Percentiles rank a stretch among this genome's conserved stretches.
Evolutionary conservation across 2,329 filamentous ascomycete species (phyloP).

Genomic region (Talaromyces funiculosus): DNA sequence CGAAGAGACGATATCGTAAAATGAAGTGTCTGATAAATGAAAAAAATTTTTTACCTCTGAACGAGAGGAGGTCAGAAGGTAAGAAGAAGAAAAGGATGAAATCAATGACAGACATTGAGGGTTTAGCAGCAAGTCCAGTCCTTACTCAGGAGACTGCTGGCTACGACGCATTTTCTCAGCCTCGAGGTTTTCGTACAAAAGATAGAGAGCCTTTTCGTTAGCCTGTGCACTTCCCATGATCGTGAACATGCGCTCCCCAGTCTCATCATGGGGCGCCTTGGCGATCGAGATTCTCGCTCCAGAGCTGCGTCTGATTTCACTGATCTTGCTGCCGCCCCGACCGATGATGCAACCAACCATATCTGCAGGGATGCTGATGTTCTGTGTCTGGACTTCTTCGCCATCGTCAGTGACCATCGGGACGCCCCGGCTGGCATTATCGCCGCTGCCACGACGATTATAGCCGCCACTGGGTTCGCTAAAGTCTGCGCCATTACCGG

Average conservation of each 20-base stretch:
- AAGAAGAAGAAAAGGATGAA: not conserved
- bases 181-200: conserved; percentile 97
- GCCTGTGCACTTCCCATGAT: conserved; percentile 93
- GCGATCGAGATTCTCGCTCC: conserved; percentile 96
- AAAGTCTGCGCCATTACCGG: conserved; percentile 95
- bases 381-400: conserved; percentile 92
- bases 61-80: not conserved
- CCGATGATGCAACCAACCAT: conserved; percentile 99
- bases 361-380: conserved; percentile 98
- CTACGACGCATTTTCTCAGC: conserved; percentile 98
- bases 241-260: conserved; percentile 98
- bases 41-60: conserved; percentile 1
- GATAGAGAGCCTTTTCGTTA: conserved; percentile 92
- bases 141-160: conserved; percentile 60
- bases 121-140: not conserved
- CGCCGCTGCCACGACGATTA: conserved; percentile 75
- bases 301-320: conserved; percentile 94
- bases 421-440: conserved; percentile 71
- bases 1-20: conserved; percentile 5
- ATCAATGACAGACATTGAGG: not conserved
- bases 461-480: conserved; percentile 72
- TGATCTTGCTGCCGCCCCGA: conserved; percentile 91
- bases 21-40: conserved; percentile 1
- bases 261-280: conserved; percentile 94
- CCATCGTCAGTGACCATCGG: conserved; percentile 92